These are phyloP conservation scores for Podila minutissima DNA, from an alignment of 192 early-diverging fungal species.

Conservation along the genomic window DNA sequence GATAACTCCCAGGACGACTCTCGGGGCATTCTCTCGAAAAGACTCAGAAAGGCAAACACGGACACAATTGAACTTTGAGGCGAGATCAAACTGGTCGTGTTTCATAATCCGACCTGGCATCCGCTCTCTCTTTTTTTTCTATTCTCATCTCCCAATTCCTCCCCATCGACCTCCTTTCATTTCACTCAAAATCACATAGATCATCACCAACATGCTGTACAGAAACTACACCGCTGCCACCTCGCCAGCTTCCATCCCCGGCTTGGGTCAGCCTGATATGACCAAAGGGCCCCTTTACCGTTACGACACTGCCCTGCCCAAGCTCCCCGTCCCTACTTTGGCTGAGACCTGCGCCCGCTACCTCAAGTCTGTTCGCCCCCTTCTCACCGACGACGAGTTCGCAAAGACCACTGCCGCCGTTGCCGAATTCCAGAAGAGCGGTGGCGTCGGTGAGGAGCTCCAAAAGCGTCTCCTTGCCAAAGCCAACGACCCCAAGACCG, in stretches of 20 bases:
- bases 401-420: slow-evolving; percentile 72
- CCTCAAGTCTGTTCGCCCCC: slow-evolving; percentile 78
- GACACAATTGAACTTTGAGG: too few relatives aligned
- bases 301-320: slow-evolving; percentile 82
- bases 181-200: slow-evolving; percentile 9
- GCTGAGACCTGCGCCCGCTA: slow-evolving; percentile 87
- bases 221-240: slow-evolving; percentile 52
- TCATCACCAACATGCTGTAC: slow-evolving; percentile 50
- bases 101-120: not conserved
- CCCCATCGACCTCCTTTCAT: not conserved
- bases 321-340: slow-evolving; percentile 90
- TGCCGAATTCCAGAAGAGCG: slow-evolving; percentile 81
- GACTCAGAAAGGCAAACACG: too few relatives aligned
- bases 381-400: slow-evolving; percentile 76
- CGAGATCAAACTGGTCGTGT: too few relatives aligned
- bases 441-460: slow-evolving; percentile 83
- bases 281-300: slow-evolving; percentile 73
- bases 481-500: slow-evolving; percentile 74
- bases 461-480: slow-evolving; percentile 86
- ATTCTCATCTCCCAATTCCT: not conserved
- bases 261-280: slow-evolving; percentile 48
- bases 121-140: not conserved
- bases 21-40: too few relatives aligned
- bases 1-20: too few relatives aligned
- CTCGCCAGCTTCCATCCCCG: slow-evolving; percentile 10